Evolutionary conservation across 345 rosid genomes (phyloP), one percentile per base, ranked within the genome.

Genomic region (Psidium friedrichsthalianum): DNA sequence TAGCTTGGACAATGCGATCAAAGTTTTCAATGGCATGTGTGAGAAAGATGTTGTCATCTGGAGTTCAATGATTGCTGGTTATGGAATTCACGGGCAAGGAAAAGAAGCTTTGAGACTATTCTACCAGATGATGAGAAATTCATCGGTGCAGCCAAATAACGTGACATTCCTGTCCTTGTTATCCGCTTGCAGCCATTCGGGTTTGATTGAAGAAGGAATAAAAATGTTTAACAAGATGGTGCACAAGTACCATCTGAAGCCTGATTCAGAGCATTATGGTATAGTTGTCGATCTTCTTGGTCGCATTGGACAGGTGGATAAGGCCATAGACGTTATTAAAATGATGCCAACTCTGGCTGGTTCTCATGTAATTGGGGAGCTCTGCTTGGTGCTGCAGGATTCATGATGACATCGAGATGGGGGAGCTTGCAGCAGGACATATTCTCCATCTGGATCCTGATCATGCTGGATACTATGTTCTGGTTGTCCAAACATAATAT

Each of bases 221-320:
- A 84, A 87, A 82, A 84, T 92, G 82, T 91, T 91, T 86, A 82
- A 86, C 82, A 64, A 88, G 89, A 92, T 94, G 95, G 83, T 89
- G 84, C 84, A 87, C 58, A 84, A 86, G 3, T 90, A 87, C 56
- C 24, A 84, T 87, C 82, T 90, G 84, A 85, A 85, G 84, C 93
- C 91, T 11, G 87, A 25, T 88, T 82, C 89, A 2, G 92, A 92
- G 86, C 92, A 93, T 80, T 93, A 91, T 55, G 90, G 91, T 44
- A 89, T 90, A 54, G 82, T 92, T 88, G 94, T 93, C 69, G 96
- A 94, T 89, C 94, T 94, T 84, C 93, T 93, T 54, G 95, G 93
- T 58, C 94, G 93, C 29, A 84, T 57, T 12, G 94, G 95, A 78
- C 88, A 89, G 76, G 29, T 94, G 84, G 88, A 86, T 32, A 84